These are phyloP conservation scores for Kandelia obovata DNA, from an alignment of 345 rosid genomes.

Conservation along the genomic window DNA sequence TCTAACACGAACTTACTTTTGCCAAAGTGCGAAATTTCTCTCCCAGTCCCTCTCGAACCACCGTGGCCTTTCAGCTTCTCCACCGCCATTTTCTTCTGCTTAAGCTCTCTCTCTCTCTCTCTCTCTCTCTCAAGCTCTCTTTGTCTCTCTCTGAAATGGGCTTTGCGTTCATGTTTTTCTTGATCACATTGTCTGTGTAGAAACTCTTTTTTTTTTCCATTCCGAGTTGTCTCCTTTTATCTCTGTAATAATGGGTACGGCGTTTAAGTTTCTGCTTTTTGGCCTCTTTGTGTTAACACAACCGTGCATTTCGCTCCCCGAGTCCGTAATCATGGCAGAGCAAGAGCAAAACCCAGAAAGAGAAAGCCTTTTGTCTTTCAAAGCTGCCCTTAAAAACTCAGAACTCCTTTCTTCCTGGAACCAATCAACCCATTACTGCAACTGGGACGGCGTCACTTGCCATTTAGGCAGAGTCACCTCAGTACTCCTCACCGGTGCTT, in stretches of 20 bases:
- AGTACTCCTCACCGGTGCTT: slow-evolving; percentile 38
- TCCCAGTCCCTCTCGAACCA: slow-evolving; percentile 9
- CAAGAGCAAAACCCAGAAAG: slow-evolving; percentile 32
- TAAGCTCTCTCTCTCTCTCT: neutral
- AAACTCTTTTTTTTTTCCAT: neutral
- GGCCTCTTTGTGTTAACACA: slow-evolving; percentile 17
- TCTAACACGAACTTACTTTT: slow-evolving; percentile 12
- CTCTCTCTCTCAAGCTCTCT: slow-evolving; percentile 26
- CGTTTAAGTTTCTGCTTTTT: slow-evolving; percentile 17
- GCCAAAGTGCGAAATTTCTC: neutral
- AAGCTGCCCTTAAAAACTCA: slow-evolving; percentile 40
- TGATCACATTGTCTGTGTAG: neutral
- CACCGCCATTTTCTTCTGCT: neutral
- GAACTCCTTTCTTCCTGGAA: slow-evolving; percentile 60
- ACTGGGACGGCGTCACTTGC: slow-evolving; percentile 75
- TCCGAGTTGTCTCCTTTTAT: neutral
- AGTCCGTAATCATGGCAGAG: slow-evolving; percentile 14
- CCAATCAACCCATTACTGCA: slow-evolving; percentile 39
- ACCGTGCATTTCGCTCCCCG: slow-evolving; percentile 7
- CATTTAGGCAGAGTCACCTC: slow-evolving; percentile 42
- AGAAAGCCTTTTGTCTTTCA: slow-evolving; percentile 46
- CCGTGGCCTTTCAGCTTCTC: slow-evolving; percentile 37
- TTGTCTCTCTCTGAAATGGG: slow-evolving; percentile 10
- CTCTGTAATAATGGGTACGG: slow-evolving; percentile 22
- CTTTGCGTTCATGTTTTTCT: neutral